Base-by-base conservation (phyloP, 2,329 filamentous ascomycete genomes). In the Fusarium nurragi region DNA sequence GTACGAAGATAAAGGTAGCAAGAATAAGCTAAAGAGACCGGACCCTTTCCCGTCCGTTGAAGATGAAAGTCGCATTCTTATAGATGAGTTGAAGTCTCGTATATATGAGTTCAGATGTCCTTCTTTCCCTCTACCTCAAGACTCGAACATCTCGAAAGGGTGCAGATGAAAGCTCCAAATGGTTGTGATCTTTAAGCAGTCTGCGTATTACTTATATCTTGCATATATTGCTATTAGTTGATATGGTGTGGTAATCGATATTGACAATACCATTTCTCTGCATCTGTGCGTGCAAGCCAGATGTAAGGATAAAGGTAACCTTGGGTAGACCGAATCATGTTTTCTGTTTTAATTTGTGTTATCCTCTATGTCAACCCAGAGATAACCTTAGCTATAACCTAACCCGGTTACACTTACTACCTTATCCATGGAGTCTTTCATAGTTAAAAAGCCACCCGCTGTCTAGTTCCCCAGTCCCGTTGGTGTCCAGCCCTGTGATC, bases 401-500 rank as follows among this genome's bases (percentile, higher is more conserved):
- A 37, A 21, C 13, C 18, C 16, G 30, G 32, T 50, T 59, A 58
- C 37, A 59, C 25, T 49, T 50, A 48, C 38, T 37, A 16, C 22
- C n/a, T n/a, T n/a, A n/a, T n/a, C n/a, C n/a, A n/a, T n/a, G n/a
- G n/a, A n/a, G n/a, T n/a, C n/a, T n/a, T n/a, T n/a, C n/a, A n/a
- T n/a, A n/a, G n/a, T n/a, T n/a, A n/a, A n/a, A n/a, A n/a, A n/a
- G n/a, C n/a, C n/a, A n/a, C n/a, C n/a, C n/a, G n/a, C n/a, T n/a
- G n/a, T n/a, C n/a, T n/a, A n/a, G n/a, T n/a, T n/a, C n/a, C n/a
- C n/a, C n/a, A n/a, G n/a, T n/a, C n/a, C n/a, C n/a, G n/a, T 28
- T 30, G 26, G 26, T 12, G 25, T 26, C 26, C 26, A 28, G 30
- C 22, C 30, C 12, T 14, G 25, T 18, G n/a, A 54, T 30, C 21